Percentiles rank a stretch among this genome's conserved stretches.
phyloP scores from a whole-genome alignment of 257 asterid genomes.

The Scutellaria baicalensis region DNA sequence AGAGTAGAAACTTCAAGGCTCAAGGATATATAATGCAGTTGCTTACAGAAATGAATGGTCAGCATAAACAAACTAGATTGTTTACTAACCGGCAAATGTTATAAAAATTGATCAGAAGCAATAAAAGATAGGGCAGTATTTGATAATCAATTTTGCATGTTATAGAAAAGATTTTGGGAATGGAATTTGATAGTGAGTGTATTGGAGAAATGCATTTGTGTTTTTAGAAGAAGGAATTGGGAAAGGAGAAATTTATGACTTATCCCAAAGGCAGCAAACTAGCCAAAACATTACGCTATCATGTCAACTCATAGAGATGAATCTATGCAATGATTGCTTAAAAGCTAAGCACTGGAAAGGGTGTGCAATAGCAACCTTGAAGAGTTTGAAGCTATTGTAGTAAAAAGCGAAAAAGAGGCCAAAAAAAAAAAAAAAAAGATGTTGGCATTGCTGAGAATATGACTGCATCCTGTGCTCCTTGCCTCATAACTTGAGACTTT shows the following conservation, averaged over 20 bases:
- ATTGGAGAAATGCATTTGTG: not conserved
- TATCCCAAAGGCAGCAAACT: not conserved
- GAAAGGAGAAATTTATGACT: not conserved
- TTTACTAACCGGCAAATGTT: not conserved
- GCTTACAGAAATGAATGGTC: conserved; percentile 54
- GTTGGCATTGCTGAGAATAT: not conserved
- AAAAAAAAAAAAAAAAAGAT: not conserved
- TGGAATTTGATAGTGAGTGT: not conserved
- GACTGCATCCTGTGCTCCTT: not conserved
- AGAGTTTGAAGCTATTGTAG: not conserved
- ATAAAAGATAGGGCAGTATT: not conserved
- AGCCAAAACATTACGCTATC: not conserved
- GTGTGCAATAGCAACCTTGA: not conserved
- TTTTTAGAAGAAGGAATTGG: not conserved
- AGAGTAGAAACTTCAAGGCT: not conserved
- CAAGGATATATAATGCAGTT: not conserved
- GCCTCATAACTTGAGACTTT: not conserved
- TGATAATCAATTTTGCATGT: no score
- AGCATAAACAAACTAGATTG: conserved; percentile 16
- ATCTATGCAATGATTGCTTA: not conserved
- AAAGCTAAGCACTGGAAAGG: not conserved
- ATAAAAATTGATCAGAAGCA: not conserved
- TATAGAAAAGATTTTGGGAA: not conserved
- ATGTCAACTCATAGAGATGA: not conserved
- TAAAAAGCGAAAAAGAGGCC: not conserved